Evolutionary conservation across 1,139 yeast species (phyloP), one percentile per base, ranked within the genome.

Genomic region (Kluyveromyces sp.): DNA sequence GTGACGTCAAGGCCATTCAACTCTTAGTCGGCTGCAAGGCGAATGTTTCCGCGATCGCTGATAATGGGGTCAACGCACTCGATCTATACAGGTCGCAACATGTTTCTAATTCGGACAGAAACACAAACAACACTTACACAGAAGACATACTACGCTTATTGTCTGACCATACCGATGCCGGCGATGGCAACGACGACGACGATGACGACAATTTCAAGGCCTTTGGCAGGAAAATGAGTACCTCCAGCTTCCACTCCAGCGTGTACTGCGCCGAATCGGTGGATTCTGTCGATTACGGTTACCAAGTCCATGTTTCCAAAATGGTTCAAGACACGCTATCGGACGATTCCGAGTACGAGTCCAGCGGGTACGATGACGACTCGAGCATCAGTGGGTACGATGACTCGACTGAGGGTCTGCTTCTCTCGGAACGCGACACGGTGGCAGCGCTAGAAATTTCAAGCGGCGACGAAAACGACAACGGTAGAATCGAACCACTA

Each of bases 1-100:
- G 96, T 15, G 77, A 83, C 59, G 69, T 85, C 42, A 78, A 76
- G 41, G 71, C 82, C 50, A 80, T 82, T 34, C 51, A 50, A 25
- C 50, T 50, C 41, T 43, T 47, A 32, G 46, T 50, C 10, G 54
- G 53, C 35, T 81, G 84, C 63, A 79, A 76, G 55, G 87, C 94
- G 0, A 82, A 79, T 56, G 71, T 80, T 53, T 73, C 75, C 52
- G 66, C 75, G 57, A 77, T 71, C 54, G 74, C 85, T 37, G 68
- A 73, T 36, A 77, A 76, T 55, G 87, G 85, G 27, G 67, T 67
- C 25, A 68, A 74, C 0, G 70, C 77, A 3, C 65, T 64, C 45
- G 84, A 73, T 59, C 67, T 73, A 56, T 75, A 58, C 44, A 45
- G 54, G 62, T 66, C 54, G 72, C 75, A 58, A 70, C 75, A 58